Evolutionary conservation across 2,329 filamentous ascomycete species (phyloP), one percentile per base, ranked within the genome.

Genomic region (Scedosporium aurantiacum): DNA sequence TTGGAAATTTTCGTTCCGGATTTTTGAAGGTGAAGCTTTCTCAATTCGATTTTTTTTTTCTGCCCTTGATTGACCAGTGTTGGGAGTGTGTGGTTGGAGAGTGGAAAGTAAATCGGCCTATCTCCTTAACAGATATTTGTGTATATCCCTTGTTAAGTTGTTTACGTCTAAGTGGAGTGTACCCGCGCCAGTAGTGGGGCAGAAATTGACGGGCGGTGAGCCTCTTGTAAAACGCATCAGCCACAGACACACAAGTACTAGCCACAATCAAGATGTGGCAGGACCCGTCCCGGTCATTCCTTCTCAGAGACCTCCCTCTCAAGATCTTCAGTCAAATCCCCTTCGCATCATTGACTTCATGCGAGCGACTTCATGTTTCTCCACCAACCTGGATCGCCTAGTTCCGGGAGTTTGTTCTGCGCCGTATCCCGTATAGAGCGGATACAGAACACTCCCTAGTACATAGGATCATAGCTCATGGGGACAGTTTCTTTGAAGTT

Each of bases 1-100:
- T 8, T 14, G 50, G 23, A 27, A 47, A 18, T 47, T 47, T 21
- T 21, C 18, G 43, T 6, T 18, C 18, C 12, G 12, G 50, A 54
- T 54, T 18, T 47, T 14, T 54, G n/a, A 54, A 14, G 23, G 50
- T 27, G 50, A 40, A 57, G 54, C 54, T 57, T 28, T 23, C 25
- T 55, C 54, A 57, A 40, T 57, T 57, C 54, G 32, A 32, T 37
- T 37, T 57, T 55, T 55, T 55, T 57, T 57, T 50, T 57, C 54
- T 57, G 54, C 54, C 27, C 27, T 57, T 16, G 27, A 37, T 57
- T 40, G 54, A 32, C 54, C 50, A 23, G 18, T 14, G 50, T 54
- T 57, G 27, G 52, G 16, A 32, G 27, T 32, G 40, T 57, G 54
- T 57, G 54, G 25, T 32, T 32, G 54, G 54, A 57, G 27, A 25